These are phyloP conservation scores for Aspergillus niger DNA, from an alignment of 2,329 filamentous ascomycete genomes.

Conservation along the genomic window DNA sequence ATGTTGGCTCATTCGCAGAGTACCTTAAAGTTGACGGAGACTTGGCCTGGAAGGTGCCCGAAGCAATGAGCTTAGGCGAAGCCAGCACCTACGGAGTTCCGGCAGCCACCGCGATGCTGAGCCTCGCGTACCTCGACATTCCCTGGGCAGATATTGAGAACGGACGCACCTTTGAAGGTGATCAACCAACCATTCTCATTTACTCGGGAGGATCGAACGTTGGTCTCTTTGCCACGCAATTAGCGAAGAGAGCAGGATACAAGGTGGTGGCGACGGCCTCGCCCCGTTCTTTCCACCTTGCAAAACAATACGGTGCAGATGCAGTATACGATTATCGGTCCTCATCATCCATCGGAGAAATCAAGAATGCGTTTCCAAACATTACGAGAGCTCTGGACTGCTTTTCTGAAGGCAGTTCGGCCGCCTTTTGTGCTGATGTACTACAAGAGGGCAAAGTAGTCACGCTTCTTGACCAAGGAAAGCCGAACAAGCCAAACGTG, in stretches of 20 bases:
- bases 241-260: conserved; percentile 14
- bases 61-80: background rate
- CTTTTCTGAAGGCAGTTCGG: background rate
- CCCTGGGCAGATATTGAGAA: background rate
- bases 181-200: conserved; percentile 4
- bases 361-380: background rate
- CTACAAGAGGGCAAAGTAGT: background rate
- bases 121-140: background rate
- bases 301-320: conserved; percentile 13
- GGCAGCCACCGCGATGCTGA: background rate
- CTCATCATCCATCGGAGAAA: background rate
- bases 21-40: conserved; percentile 1
- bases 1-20: background rate
- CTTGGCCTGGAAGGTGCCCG: conserved; percentile 3
- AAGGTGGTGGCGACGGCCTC: conserved; percentile 13
- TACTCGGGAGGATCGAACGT: conserved; percentile 13
- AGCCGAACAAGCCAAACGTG: background rate
- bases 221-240: conserved; percentile 15
- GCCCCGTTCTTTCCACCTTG: conserved; percentile 17
- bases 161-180: background rate
- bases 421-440: background rate
- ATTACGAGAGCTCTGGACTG: background rate
- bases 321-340: conserved; percentile 9
- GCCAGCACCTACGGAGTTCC: background rate
- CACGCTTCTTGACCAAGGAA: conserved; percentile 2